Base-by-base conservation (phyloP, 805 yeast genomes). In the Hemisphaericaspora nanyangensis region DNA sequence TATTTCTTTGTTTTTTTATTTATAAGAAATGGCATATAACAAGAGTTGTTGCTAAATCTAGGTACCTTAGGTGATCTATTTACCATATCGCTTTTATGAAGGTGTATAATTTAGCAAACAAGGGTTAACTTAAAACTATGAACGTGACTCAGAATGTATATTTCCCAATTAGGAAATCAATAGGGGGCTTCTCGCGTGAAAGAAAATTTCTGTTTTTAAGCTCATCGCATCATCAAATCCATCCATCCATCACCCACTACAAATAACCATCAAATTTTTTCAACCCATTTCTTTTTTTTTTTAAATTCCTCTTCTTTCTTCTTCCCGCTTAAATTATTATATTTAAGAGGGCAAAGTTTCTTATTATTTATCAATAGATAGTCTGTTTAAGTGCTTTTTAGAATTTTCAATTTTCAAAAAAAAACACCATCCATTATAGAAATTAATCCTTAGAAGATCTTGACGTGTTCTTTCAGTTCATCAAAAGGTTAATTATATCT, bases 291-390 rank as follows among this genome's bases (percentile, higher is more conserved):
- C 43, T 36, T 37, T 27, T 32, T 32, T 34, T 39, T 38, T 38
- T 44, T 38, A 40, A 36, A 36, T 26, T 38, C 31, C 20, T 34
- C 28, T 29, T 41, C 32, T 45, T 50, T 52, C 54, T 55, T 61
- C 72, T 60, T 66, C 72, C 74, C 74, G 70, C 72, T 68, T 65
- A 68, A 65, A 56, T 52, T 47, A 46, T 43, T 39, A 22, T 56
- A 52, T 60, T 65, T 64, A 65, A 63, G 72, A 63, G 72, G 72
- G 71, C 67, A 55, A 44, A 27, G 25, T 29, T 33, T 26, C 16
- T 22, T 15, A 33, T 31, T 31, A n/a, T n/a, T n/a, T n/a, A n/a
- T n/a, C n/a, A n/a, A n/a, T n/a, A n/a, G n/a, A n/a, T n/a, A n/a
- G n/a, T n/a, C n/a, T n/a, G n/a, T n/a, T n/a, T n/a, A n/a, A n/a